Evolutionary conservation across 257 asterid genomes (phyloP).

Genomic region (Petrea volubilis): DNA sequence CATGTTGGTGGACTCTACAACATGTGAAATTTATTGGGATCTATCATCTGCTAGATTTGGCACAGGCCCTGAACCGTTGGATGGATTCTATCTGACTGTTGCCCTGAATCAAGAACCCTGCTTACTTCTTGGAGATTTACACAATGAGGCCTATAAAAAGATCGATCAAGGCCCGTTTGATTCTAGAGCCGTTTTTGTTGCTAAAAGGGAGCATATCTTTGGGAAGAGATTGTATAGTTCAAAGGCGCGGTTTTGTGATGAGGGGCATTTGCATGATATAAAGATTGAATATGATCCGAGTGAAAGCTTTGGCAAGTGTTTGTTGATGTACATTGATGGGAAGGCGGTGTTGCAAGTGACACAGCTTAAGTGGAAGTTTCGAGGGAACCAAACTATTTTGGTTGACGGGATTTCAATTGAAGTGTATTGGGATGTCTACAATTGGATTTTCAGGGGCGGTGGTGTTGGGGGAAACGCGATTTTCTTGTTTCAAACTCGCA

Average conservation of each 20-base stretch:
- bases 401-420: slow-evolving; percentile 68
- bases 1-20: slow-evolving; percentile 28
- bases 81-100: slow-evolving; percentile 59
- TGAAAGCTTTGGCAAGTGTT: slow-evolving; percentile 37
- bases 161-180: slow-evolving; percentile 26
- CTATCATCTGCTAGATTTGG: slow-evolving; percentile 72
- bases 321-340: slow-evolving; percentile 49
- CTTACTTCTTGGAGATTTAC: slow-evolving; percentile 56
- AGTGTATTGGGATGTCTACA: slow-evolving; percentile 75
- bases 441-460: slow-evolving; percentile 60
- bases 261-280: slow-evolving; percentile 52
- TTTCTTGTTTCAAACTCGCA: slow-evolving; percentile 54
- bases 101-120: slow-evolving; percentile 47
- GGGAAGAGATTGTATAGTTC: slow-evolving; percentile 52
- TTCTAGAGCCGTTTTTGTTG: slow-evolving; percentile 40
- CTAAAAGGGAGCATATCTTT: slow-evolving; percentile 55
- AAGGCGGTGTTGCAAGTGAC: slow-evolving; percentile 48
- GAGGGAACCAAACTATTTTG: slow-evolving; percentile 59
- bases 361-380: slow-evolving; percentile 65
- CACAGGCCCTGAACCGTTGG: slow-evolving; percentile 59
- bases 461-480: slow-evolving; percentile 49
- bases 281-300: slow-evolving; percentile 52
- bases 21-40: slow-evolving; percentile 60
- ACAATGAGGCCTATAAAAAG: slow-evolving; percentile 42
- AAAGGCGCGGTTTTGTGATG: slow-evolving; percentile 52